These are phyloP conservation scores for Geotrichum cucujoidarum DNA, from an alignment of 1,139 yeast species.

Conservation along the genomic window DNA sequence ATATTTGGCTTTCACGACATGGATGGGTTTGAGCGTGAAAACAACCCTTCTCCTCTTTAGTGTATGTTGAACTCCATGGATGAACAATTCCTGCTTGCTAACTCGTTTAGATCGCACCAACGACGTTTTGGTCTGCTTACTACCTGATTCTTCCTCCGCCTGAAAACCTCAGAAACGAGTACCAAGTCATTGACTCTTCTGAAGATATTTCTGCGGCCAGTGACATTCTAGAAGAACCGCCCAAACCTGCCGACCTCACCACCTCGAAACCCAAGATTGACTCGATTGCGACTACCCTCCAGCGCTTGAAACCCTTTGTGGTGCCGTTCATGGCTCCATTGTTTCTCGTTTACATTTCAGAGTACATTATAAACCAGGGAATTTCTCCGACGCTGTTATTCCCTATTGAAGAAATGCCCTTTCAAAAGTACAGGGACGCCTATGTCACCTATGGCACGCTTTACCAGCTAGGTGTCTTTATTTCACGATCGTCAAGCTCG, in stretches of 20 bases:
- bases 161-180: conserved; percentile 15
- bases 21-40: conserved; percentile 45
- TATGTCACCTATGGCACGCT: conserved; percentile 91
- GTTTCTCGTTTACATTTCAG: conserved; percentile 75
- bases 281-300: conserved; percentile 33
- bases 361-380: conserved; percentile 87
- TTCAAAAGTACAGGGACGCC: conserved; percentile 68
- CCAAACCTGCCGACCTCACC: conserved; percentile 4
- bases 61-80: conserved; percentile 13
- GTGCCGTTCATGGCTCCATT: conserved; percentile 79
- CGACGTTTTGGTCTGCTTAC: conserved; percentile 41
- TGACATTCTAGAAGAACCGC: conserved; percentile 1
- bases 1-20: conserved; percentile 52
- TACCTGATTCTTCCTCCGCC: conserved; percentile 37
- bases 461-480: conserved; percentile 87
- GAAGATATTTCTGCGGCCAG: neutral
- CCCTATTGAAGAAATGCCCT: conserved; percentile 67
- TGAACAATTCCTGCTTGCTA: neutral
- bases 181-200: conserved; percentile 7
- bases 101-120: conserved; percentile 36
- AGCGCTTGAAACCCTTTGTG: conserved; percentile 48
- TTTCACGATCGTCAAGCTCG: conserved; percentile 78
- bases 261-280: conserved; percentile 15
- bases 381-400: conserved; percentile 81
- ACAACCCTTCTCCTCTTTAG: conserved; percentile 47